Evolutionary conservation across 345 rosid species (phyloP).

Genomic region (Pistacia atlantica): DNA sequence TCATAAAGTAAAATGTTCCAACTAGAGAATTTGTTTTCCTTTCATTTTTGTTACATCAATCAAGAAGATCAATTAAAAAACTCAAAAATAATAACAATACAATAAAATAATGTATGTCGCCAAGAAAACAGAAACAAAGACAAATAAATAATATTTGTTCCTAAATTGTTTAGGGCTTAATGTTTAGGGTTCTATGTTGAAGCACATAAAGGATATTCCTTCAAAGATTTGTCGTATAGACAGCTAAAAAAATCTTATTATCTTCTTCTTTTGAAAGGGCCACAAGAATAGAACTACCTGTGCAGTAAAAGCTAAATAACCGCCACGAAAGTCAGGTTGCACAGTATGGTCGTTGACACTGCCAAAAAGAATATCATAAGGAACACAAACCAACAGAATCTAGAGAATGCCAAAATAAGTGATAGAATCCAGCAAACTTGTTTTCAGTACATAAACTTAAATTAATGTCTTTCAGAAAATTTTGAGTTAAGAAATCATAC

Average conservation of each 20-base stretch:
- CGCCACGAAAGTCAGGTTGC: constrained; percentile 60
- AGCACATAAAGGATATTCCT: background rate
- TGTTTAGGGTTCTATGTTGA: too few species aligned
- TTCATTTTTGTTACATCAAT: background rate
- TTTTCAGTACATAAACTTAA: constrained; percentile 4
- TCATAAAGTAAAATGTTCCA: background rate
- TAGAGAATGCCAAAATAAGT: constrained; percentile 15
- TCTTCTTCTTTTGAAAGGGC: background rate
- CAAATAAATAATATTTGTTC: background rate
- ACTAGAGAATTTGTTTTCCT: background rate
- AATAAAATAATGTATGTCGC: background rate
- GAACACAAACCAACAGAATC: constrained; percentile 14
- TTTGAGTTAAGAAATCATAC: background rate
- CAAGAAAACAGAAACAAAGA: constrained; percentile 4
- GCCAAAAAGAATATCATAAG: constrained; percentile 31
- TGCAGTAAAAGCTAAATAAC: constrained; percentile 82
- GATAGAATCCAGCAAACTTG: constrained; percentile 1
- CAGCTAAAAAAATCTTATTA: constrained; percentile 7
- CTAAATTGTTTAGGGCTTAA: background rate
- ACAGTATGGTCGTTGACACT: constrained; percentile 74
- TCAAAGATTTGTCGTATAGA: background rate
- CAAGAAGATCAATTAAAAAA: background rate
- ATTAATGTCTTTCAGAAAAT: background rate
- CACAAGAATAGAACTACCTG: constrained; percentile 51
- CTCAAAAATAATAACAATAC: background rate